Conservation (phyloP, 1,284 basidiomycete species). For the Limonomyces culmigenus region DNA sequence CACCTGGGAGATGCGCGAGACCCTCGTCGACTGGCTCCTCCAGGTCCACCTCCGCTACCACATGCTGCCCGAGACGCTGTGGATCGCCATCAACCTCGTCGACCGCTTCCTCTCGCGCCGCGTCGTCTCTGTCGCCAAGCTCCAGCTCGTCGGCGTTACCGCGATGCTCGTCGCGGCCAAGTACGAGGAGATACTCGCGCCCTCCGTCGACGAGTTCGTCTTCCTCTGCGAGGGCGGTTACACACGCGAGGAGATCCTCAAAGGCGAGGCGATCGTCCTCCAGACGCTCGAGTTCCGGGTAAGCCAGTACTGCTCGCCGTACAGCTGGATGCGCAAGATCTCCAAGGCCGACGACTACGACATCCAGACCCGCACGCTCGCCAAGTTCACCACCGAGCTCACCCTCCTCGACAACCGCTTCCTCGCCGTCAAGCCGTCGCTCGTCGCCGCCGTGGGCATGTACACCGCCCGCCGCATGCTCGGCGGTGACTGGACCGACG, state of each 20-base stretch:
- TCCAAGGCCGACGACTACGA: slow-evolving; percentile 99
- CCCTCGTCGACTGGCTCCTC: slow-evolving; percentile 95
- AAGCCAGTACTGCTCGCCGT: slow-evolving; percentile 97
- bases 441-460: slow-evolving; percentile 97
- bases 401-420: slow-evolving; percentile 90
- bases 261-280: slow-evolving; percentile 92
- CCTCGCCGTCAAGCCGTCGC: slow-evolving; percentile 83
- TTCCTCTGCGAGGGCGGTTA: slow-evolving; percentile 96
- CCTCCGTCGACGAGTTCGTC: slow-evolving; percentile 88
- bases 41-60: slow-evolving; percentile 97
- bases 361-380: slow-evolving; percentile 90
- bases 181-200: slow-evolving; percentile 96
- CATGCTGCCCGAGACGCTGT: slow-evolving; percentile 94
- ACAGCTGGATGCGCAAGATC: slow-evolving; percentile 97
- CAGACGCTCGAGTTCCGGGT: slow-evolving; percentile 90
- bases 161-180: slow-evolving; percentile 97
- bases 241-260: slow-evolving; percentile 89
- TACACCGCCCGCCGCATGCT: slow-evolving; percentile 87
- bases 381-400: slow-evolving; percentile 97
- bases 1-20: slow-evolving; percentile 90
- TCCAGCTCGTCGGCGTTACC: slow-evolving; percentile 95
- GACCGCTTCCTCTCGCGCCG: slow-evolving; percentile 94
- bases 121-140: slow-evolving; percentile 84
- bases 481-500: slow-evolving; percentile 82
- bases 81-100: slow-evolving; percentile 95